These are phyloP conservation scores for Suhomyces chickasaworum DNA, from an alignment of 1,139 yeast species.

Conservation along the genomic window DNA sequence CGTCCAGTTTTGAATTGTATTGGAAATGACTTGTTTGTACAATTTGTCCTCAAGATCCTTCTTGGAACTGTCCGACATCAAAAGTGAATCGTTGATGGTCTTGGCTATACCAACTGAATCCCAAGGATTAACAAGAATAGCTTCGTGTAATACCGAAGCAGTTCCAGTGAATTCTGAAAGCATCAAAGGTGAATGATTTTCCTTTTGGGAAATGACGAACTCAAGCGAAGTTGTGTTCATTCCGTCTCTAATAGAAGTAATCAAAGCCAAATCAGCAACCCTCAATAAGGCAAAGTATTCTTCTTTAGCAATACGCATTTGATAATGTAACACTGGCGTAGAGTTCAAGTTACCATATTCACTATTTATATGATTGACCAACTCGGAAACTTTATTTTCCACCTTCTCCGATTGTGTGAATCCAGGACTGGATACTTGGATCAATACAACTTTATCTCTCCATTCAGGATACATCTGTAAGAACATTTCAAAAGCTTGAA, in stretches of 20 bases:
- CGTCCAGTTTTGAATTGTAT: constrained; percentile 85
- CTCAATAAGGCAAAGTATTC: constrained; percentile 87
- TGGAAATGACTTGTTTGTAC: constrained; percentile 64
- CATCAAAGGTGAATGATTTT: constrained; percentile 71
- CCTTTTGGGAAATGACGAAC: constrained; percentile 84
- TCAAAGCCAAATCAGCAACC: constrained; percentile 86
- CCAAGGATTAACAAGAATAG: constrained; percentile 93
- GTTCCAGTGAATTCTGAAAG: constrained; percentile 94
- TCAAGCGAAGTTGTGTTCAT: constrained; percentile 95
- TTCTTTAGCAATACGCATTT: constrained; percentile 82
- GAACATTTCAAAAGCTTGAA: constrained; percentile 80
- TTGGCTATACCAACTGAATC: constrained; percentile 92
- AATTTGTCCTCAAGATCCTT: constrained; percentile 50
- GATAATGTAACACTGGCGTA: constrained; percentile 88
- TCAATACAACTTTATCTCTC: constrained; percentile 82
- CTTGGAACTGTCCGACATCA: constrained; percentile 48
- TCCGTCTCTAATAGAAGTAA: constrained; percentile 92
- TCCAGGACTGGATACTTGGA: constrained; percentile 89
- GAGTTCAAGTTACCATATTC: constrained; percentile 78
- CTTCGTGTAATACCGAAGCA: constrained; percentile 75
- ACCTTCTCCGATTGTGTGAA: constrained; percentile 57
- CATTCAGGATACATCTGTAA: constrained; percentile 90
- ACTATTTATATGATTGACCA: constrained; percentile 78
- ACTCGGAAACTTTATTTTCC: constrained; percentile 78
- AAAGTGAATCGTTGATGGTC: constrained; percentile 70